Evolutionary conservation across 164 flowering plant species (phyloP), one percentile per base, ranked within the genome.

Genomic region (Aristolochia fimbriata): DNA sequence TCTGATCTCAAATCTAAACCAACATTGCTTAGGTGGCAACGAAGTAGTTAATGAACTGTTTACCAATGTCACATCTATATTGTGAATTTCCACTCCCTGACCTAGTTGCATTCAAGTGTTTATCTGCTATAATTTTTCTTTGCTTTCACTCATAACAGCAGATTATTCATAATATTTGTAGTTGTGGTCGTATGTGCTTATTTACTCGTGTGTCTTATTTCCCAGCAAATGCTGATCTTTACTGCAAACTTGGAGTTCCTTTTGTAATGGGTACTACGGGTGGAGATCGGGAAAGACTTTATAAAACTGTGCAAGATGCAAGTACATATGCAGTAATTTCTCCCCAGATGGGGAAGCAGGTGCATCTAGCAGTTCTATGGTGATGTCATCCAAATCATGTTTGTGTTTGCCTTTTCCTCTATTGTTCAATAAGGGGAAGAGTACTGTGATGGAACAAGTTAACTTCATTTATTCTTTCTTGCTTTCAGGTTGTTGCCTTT

Each of bases 311-410:
- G 4, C 72, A 76, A 46, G 86, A 83, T 51, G 79, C 90, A 11
- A 77, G 78, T 19, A 53, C 67, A 41, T 88, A 82, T 83, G 96
- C 97, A 37, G 92, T 88, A 19, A 88, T 91, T 23, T 85, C 97
- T 50, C 97, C 96, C 17, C 97, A 91, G 69, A 91, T 88, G 97
- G 97, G 97, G 64, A 91, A 91, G 58, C 97, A 88, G 94, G 96
- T 88, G 60, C 11, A 66, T 54, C 47, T 27, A 33, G 37, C 53
- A 56, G 31, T 16, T 59, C 14, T 27, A 56, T 17, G 30, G 30
- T 20, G 15, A 41, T 2, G 43, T 20, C 10, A 23, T 49, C 53
- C 45, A 10, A 43, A 45, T 48, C 20, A 23, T 31, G 15, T 60
- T 47, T 5, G 19, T 7, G 25, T 6, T 6, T 55, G 10, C 31